These are phyloP conservation scores for Tremella mesenterica DNA, from an alignment of 768 basidiomycete genomes.

Conservation along the genomic window DNA sequence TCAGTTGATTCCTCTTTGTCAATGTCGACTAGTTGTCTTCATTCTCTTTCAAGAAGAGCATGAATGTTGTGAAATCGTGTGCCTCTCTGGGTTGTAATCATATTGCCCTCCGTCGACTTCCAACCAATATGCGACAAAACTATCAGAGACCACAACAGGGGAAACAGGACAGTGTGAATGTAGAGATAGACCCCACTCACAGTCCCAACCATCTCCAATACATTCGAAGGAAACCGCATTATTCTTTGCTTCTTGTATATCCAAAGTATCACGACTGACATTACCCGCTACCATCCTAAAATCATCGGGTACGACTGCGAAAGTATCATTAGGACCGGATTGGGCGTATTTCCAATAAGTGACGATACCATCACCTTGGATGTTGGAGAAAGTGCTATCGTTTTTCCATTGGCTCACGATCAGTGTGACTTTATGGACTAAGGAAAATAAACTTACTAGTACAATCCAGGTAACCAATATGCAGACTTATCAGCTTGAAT, in stretches of 20 bases:
- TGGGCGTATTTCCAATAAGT: conserved; percentile 16
- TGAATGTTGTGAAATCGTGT: no score
- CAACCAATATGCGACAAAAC: no score
- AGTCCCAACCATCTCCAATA: conserved; percentile 12
- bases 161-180: no score
- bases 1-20: no score
- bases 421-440: neutral
- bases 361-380: conserved; percentile 13
- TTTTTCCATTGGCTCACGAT: conserved; percentile 18
- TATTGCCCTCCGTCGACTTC: no score
- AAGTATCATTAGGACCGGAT: neutral
- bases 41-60: no score
- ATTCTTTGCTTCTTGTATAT: conserved; percentile 3
- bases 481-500: conserved; percentile 17
- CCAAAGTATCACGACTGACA: conserved; percentile 11
- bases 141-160: no score
- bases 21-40: no score
- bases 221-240: conserved; percentile 20
- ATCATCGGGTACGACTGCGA: conserved; percentile 21
- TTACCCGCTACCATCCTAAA: conserved; percentile 25
- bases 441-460: conserved; percentile 10
- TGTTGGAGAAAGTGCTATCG: conserved; percentile 11
- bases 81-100: no score
- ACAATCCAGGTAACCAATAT: conserved; percentile 25
- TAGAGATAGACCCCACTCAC: no score